phyloP scores from a whole-genome alignment of 2,329 filamentous ascomycete species.

The Hypomyces perniciosus region DNA sequence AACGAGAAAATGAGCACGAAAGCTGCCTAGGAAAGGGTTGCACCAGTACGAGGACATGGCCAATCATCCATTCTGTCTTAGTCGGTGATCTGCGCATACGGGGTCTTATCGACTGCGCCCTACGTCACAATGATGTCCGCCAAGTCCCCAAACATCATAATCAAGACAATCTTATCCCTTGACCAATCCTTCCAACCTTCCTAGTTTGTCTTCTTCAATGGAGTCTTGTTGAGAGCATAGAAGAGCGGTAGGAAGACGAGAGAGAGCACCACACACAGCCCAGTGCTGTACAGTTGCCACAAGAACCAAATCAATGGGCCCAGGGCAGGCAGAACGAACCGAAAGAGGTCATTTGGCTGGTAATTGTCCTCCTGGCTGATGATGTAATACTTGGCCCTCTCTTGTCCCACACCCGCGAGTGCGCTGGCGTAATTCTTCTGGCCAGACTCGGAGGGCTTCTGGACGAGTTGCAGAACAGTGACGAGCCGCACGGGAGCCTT shows the following conservation, averaged over 20 bases:
- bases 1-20: too few species aligned
- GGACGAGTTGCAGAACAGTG: constrained; percentile 58
- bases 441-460: constrained; percentile 20
- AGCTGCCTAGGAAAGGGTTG: too few species aligned
- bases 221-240: constrained; percentile 24
- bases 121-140: too few species aligned
- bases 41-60: too few species aligned
- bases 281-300: constrained; percentile 60
- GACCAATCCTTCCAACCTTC: neutral
- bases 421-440: constrained; percentile 14
- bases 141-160: too few species aligned
- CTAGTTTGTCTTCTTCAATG: constrained; percentile 9
- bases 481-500: constrained; percentile 61
- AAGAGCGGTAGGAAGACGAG: constrained; percentile 37
- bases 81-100: too few species aligned
- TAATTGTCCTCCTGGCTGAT: constrained; percentile 75
- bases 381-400: constrained; percentile 58
- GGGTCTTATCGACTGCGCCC: too few species aligned
- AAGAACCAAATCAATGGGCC: constrained; percentile 47
- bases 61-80: too few species aligned
- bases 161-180: neutral
- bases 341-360: constrained; percentile 67
- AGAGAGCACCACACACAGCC: constrained; percentile 56
- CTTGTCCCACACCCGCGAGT: constrained; percentile 15
- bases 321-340: constrained; percentile 60